A percentile compares a stretch with the other conserved stretches of the same genome.
phyloP scores from a whole-genome alignment of 179 eudicot genomes.

The Beta corolliflora region DNA sequence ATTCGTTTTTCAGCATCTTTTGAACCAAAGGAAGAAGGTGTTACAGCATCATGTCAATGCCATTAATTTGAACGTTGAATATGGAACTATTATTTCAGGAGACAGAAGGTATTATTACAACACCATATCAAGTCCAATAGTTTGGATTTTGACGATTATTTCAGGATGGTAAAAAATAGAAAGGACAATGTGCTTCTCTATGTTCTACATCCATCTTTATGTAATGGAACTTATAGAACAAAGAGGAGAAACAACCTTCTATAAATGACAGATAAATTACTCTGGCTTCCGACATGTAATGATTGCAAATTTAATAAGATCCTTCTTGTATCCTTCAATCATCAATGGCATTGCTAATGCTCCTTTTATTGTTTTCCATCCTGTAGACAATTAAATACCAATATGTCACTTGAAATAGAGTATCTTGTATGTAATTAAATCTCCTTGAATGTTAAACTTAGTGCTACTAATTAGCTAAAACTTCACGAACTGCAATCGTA shows the following conservation, averaged over 20 bases:
- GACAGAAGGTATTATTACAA: background rate
- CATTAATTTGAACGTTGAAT: no score
- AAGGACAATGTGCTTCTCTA: background rate
- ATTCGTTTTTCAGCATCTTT: no score
- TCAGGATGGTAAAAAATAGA: background rate
- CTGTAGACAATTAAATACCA: conserved; percentile 31
- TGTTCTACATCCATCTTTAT: background rate
- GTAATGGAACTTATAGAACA: background rate
- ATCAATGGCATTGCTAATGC: conserved; percentile 86
- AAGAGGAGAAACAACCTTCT: background rate
- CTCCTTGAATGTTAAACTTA: background rate
- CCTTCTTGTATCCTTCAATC: conserved; percentile 76
- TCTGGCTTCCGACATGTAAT: conserved; percentile 71
- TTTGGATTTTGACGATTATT: background rate
- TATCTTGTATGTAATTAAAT: background rate
- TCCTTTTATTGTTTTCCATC: conserved; percentile 87
- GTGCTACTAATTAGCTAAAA: no score
- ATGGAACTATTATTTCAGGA: no score
- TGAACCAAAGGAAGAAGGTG: no score
- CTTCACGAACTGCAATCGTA: no score
- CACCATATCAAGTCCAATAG: background rate
- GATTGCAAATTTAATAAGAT: conserved; percentile 72
- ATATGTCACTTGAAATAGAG: background rate
- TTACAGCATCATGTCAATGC: no score
- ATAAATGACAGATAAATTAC: conserved; percentile 13